Conservation (phyloP, 805 yeast species). For the Candida railenensis region DNA sequence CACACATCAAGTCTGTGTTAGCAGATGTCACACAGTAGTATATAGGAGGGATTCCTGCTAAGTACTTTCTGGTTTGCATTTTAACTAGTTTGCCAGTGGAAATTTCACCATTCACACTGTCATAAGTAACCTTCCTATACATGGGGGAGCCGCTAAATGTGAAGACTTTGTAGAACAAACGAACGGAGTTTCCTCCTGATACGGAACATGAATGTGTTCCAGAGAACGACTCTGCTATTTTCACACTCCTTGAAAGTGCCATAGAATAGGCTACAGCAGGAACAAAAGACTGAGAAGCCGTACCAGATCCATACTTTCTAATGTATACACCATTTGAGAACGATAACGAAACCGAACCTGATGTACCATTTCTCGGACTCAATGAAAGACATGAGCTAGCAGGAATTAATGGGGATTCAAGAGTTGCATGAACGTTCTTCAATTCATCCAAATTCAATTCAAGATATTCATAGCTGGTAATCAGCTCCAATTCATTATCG, state of each 20-base stretch:
- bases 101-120: slow-evolving; percentile 6
- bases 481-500: not conserved
- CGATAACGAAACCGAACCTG: slow-evolving; percentile 11
- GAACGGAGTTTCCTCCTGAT: slow-evolving; percentile 12
- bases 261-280: too few relatives aligned
- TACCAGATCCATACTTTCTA: not conserved
- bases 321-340: slow-evolving; percentile 9
- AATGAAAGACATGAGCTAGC: slow-evolving; percentile 14
- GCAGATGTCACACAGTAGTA: slow-evolving; percentile 18
- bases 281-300: too few relatives aligned
- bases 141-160: slow-evolving; percentile 9
- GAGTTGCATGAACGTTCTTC: not conserved
- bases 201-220: slow-evolving; percentile 18
- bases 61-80: slow-evolving; percentile 7
- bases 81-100: slow-evolving; percentile 8
- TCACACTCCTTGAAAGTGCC: too few relatives aligned
- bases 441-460: not conserved
- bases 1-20: slow-evolving; percentile 16
- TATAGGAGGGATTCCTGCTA: slow-evolving; percentile 12
- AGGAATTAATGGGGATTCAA: slow-evolving; percentile 12
- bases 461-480: not conserved
- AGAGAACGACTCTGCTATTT: slow-evolving; percentile 9
- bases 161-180: slow-evolving; percentile 17
- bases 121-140: slow-evolving; percentile 10
- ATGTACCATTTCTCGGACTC: slow-evolving; percentile 1